Evolutionary conservation across 805 yeast genomes (phyloP).

Genomic region (Saturnispora besseyi): DNA sequence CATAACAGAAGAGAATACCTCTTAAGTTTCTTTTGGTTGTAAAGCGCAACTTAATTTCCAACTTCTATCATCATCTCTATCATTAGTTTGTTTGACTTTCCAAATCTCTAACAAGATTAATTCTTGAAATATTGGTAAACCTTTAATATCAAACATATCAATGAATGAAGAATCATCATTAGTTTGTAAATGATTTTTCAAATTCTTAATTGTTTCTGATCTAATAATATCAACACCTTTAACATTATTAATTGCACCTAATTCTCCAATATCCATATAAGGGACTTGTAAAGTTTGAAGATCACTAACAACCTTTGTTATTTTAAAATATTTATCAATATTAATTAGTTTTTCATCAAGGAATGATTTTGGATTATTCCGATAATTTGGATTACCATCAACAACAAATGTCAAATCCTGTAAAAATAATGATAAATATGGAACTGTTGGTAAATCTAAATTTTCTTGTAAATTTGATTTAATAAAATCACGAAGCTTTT

Average conservation of each 20-base stretch:
- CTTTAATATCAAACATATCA: conserved; percentile 32
- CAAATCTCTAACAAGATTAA: conserved; percentile 59
- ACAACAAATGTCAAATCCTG: conserved; percentile 76
- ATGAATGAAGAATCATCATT: conserved; percentile 17
- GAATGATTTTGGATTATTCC: conserved; percentile 44
- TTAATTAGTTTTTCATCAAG: conserved; percentile 54
- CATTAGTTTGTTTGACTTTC: conserved; percentile 55
- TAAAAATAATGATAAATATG: conserved; percentile 63
- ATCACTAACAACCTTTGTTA: conserved; percentile 57
- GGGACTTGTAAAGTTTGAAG: conserved; percentile 61
- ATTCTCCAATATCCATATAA: conserved; percentile 33
- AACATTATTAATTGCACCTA: conserved; percentile 21
- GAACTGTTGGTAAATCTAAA: conserved; percentile 56
- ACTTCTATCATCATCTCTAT: conserved; percentile 55
- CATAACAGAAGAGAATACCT: neutral
- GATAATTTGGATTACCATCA: conserved; percentile 67
- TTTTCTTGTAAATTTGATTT: conserved; percentile 34
- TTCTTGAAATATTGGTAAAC: conserved; percentile 41
- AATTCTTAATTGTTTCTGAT: conserved; percentile 23
- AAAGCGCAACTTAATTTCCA: conserved; percentile 63
- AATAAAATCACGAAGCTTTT: conserved; percentile 48
- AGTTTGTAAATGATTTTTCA: conserved; percentile 15
- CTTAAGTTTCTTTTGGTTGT: conserved; percentile 31
- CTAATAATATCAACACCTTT: conserved; percentile 21
- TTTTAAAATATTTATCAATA: conserved; percentile 63